These are phyloP conservation scores for Zangia roseola DNA, from an alignment of 768 basidiomycete species.

Conservation along the genomic window DNA sequence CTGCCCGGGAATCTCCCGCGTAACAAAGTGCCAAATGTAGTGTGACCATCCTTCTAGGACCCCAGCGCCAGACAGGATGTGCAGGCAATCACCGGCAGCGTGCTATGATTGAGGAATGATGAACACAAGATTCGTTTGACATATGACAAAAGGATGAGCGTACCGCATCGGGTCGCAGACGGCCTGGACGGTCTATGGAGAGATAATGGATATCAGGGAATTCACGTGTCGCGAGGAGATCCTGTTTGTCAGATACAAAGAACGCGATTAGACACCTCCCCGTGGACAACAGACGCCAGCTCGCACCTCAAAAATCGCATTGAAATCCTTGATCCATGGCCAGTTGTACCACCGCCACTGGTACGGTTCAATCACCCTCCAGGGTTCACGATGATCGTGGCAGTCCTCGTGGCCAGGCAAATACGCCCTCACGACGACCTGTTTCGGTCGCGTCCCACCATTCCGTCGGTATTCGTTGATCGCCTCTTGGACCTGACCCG, in stretches of 20 bases:
- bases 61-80: constrained; percentile 45
- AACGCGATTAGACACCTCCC: constrained; percentile 1
- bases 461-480: constrained; percentile 35
- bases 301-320: constrained; percentile 56
- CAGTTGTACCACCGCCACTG: constrained; percentile 61
- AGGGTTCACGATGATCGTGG: constrained; percentile 47
- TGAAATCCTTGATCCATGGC: constrained; percentile 57
- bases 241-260: constrained; percentile 29
- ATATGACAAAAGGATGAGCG: constrained; percentile 21
- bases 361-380: constrained; percentile 43
- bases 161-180: constrained; percentile 65
- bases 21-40: constrained; percentile 50
- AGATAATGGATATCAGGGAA: constrained; percentile 60
- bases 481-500: constrained; percentile 46
- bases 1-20: constrained; percentile 33
- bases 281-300: no score
- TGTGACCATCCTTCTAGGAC: constrained; percentile 53
- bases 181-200: constrained; percentile 58
- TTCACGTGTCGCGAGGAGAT: constrained; percentile 37
- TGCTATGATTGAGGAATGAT: constrained; percentile 33
- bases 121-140: not conserved
- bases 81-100: constrained; percentile 44
- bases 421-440: constrained; percentile 60
- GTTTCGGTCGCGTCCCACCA: constrained; percentile 32
- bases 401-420: constrained; percentile 67